Conservation (phyloP, 306 rosid species). For the Echinosophora koreensis region DNA sequence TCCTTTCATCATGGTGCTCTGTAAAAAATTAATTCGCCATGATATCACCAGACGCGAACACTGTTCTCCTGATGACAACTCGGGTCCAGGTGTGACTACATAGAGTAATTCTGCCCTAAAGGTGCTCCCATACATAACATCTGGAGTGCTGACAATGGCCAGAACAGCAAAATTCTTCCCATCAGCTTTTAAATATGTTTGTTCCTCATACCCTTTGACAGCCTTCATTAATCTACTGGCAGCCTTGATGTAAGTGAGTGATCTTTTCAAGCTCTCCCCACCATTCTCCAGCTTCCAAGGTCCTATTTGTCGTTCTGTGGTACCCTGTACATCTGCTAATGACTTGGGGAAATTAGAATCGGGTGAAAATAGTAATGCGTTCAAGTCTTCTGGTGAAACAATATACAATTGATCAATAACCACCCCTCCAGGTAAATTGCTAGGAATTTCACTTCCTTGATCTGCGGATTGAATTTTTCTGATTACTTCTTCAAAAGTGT, state of each 20-base stretch:
- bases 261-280: slow-evolving; percentile 64
- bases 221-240: slow-evolving; percentile 82
- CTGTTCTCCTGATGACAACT: slow-evolving; percentile 78
- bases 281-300: slow-evolving; percentile 78
- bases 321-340: slow-evolving; percentile 74
- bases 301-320: slow-evolving; percentile 68
- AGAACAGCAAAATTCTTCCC: slow-evolving; percentile 76
- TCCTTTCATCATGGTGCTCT: slow-evolving; percentile 98
- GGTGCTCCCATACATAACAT: slow-evolving; percentile 86
- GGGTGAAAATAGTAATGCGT: slow-evolving; percentile 68
- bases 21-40: slow-evolving; percentile 88
- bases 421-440: slow-evolving; percentile 86
- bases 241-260: slow-evolving; percentile 75
- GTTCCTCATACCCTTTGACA: slow-evolving; percentile 83
- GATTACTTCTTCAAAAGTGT: slow-evolving; percentile 72
- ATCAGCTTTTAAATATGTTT: slow-evolving; percentile 84
- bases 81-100: slow-evolving; percentile 87
- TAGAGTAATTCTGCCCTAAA: slow-evolving; percentile 79
- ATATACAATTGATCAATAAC: slow-evolving; percentile 79
- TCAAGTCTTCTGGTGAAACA: slow-evolving; percentile 72
- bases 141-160: slow-evolving; percentile 79
- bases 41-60: slow-evolving; percentile 83
- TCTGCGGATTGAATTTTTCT: slow-evolving; percentile 66
- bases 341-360: slow-evolving; percentile 67
- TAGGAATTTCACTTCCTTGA: slow-evolving; percentile 72